These are phyloP conservation scores for Exophiala mesophila DNA, from an alignment of 2,329 filamentous ascomycete species.

Conservation along the genomic window DNA sequence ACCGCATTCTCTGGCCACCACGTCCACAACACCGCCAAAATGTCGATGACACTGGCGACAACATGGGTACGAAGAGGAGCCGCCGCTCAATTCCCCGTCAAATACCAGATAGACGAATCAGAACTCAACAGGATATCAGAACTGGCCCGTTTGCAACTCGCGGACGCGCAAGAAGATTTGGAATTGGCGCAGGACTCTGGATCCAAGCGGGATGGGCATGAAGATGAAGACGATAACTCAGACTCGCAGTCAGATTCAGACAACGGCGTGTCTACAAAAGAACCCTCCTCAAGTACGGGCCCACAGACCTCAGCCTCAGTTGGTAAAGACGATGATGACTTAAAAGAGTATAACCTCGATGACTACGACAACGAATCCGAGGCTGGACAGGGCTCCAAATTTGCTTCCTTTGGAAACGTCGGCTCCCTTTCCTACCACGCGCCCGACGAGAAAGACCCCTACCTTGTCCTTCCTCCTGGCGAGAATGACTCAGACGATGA, in stretches of 20 bases:
- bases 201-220: conserved; percentile 36
- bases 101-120: conserved; percentile 69
- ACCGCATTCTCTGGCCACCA: background rate
- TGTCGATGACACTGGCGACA: conserved; percentile 69
- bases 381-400: conserved; percentile 61
- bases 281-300: background rate
- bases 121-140: conserved; percentile 71
- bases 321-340: conserved; percentile 70
- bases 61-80: conserved; percentile 73
- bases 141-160: conserved; percentile 72
- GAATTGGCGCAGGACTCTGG: conserved; percentile 34
- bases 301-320: conserved; percentile 2
- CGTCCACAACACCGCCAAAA: conserved; percentile 19
- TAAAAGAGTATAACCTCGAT: conserved; percentile 94
- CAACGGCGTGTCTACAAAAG: conserved; percentile 17
- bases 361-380: conserved; percentile 80
- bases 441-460: conserved; percentile 90
- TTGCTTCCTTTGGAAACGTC: conserved; percentile 93
- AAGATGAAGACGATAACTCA: conserved; percentile 6
- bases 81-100: conserved; percentile 68
- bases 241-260: conserved; percentile 21
- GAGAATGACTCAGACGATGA: conserved; percentile 69
- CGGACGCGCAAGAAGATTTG: conserved; percentile 85
- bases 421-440: conserved; percentile 92
- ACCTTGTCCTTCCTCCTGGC: conserved; percentile 77